phyloP scores from a whole-genome alignment of 164 flowering plant genomes.

The Berberis vulgaris region DNA sequence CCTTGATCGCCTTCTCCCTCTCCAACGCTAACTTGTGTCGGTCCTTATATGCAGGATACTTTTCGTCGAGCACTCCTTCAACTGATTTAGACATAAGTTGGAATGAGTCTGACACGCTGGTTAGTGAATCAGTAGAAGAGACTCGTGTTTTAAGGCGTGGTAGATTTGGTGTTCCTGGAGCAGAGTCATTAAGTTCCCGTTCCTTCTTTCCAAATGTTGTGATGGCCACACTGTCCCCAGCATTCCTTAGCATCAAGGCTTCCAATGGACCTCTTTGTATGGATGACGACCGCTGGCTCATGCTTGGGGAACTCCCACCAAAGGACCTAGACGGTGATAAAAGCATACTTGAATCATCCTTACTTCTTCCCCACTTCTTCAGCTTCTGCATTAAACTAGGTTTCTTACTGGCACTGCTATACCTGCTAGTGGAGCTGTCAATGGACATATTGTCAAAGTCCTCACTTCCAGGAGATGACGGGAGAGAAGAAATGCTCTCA shows the following conservation, averaged over 20 bases:
- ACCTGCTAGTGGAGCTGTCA: conserved; percentile 70
- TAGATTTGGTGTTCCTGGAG: conserved; percentile 50
- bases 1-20: conserved; percentile 81
- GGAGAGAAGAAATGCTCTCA: conserved; percentile 77
- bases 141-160: conserved; percentile 34
- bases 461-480: conserved; percentile 91
- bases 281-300: conserved; percentile 32
- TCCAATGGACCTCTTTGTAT: conserved; percentile 74
- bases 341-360: conserved; percentile 66
- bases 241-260: conserved; percentile 78
- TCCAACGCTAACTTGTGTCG: conserved; percentile 86
- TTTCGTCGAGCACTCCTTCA: conserved; percentile 73
- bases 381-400: conserved; percentile 76
- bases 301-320: conserved; percentile 65
- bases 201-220: conserved; percentile 76
- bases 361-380: conserved; percentile 87
- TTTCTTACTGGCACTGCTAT: conserved; percentile 70
- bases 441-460: conserved; percentile 86
- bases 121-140: conserved; percentile 52
- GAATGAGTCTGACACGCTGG: conserved; percentile 68
- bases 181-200: conserved; percentile 30
- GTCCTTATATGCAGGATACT: conserved; percentile 90
- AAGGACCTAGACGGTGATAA: conserved; percentile 75
- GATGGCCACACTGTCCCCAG: conserved; percentile 76
- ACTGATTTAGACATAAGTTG: conserved; percentile 89